Base-by-base conservation (phyloP, 805 yeast genomes). In the Starmerella etchellsii region DNA sequence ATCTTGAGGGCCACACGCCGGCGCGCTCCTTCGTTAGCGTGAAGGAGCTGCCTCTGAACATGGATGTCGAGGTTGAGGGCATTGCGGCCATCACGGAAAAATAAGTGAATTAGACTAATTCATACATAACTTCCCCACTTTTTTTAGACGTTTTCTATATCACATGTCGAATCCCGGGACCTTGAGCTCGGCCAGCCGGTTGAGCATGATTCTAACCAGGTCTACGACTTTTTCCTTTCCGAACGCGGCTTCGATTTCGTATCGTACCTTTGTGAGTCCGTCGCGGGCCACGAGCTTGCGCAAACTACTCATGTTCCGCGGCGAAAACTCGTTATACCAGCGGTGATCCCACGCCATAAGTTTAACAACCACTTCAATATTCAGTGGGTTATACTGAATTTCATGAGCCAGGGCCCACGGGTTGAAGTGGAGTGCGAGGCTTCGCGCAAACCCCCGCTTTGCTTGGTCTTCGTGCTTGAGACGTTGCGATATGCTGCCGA, bases 21-120 rank as follows among this genome's bases (percentile, higher is more conserved):
- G 97, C 97, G 30, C 83, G 98, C 73, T 82, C 96, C 2, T 91
- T 96, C 70, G 94, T 91, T 54, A 96, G 96, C 34, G 97, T 87
- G 48, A 78, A 77, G 64, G 76, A 74, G 48, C 76, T 91, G 54
- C 98, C 98, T 46, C 73, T 91, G 62, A 84, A 84, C 46, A 83
- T 76, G 47, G 81, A 74, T 47, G 63, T 84, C 54, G 98, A 91
- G 69, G 73, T 91, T 66, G 98, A 88, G 68, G 87, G 81, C 48
- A 68, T 91, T 65, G 98, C 97, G 45, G 67, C 37, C 16, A n/a
- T 23, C 15, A 7, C 32, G 6, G 21, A 30, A 9, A 16, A 15
- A 16, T 7, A 20, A 27, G 16, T 27, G 4, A 33, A 18, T 6
- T 20, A 33, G n/a, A 27, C 8, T 27, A 13, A 27, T 14, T 14